A percentile compares a stretch with the other conserved stretches of the same genome.
These are phyloP conservation scores for Phytophthora cryptogea DNA, from an alignment of 352 stramenopile species.

Conservation along the genomic window DNA sequence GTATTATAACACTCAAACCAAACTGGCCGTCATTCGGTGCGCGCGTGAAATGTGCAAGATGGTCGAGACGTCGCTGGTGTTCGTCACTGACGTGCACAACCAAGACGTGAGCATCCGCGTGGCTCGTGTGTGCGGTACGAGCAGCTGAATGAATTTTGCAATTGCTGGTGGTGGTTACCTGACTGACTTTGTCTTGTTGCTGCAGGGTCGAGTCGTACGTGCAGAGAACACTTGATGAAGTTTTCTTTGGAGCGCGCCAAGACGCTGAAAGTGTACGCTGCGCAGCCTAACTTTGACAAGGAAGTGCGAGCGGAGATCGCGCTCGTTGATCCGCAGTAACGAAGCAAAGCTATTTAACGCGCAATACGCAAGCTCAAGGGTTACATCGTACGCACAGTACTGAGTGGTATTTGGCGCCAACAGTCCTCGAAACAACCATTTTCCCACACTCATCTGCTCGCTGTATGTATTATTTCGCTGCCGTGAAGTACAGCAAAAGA, in stretches of 20 bases:
- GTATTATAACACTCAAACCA: conserved; percentile 64
- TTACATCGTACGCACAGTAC: background rate
- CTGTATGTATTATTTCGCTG: conserved; percentile 25
- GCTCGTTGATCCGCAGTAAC: conserved; percentile 53
- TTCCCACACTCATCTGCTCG: conserved; percentile 16
- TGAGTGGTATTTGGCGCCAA: background rate
- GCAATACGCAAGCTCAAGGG: conserved; percentile 4
- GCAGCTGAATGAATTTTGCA: conserved; percentile 2
- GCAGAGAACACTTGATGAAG: conserved; percentile 51
- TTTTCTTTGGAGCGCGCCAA: conserved; percentile 59
- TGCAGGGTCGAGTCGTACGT: conserved; percentile 58
- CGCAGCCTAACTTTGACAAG: conserved; percentile 45
- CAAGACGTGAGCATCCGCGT: conserved; percentile 72
- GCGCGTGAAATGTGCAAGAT: conserved; percentile 72
- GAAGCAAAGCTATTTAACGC: conserved; percentile 28
- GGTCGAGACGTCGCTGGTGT: conserved; percentile 75
- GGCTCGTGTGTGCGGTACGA: conserved; percentile 68
- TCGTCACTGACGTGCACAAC: conserved; percentile 62
- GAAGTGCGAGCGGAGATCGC: conserved; percentile 59
- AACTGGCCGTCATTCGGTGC: conserved; percentile 61
- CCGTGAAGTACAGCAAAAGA: conserved; percentile 21
- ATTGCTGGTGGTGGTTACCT: background rate
- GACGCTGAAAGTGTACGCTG: conserved; percentile 36
- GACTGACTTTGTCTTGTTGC: conserved; percentile 5
- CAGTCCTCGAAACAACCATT: too few species aligned